These are phyloP conservation scores for Kwoniella dendrophila DNA, from an alignment of 768 basidiomycete species.

Conservation along the genomic window DNA sequence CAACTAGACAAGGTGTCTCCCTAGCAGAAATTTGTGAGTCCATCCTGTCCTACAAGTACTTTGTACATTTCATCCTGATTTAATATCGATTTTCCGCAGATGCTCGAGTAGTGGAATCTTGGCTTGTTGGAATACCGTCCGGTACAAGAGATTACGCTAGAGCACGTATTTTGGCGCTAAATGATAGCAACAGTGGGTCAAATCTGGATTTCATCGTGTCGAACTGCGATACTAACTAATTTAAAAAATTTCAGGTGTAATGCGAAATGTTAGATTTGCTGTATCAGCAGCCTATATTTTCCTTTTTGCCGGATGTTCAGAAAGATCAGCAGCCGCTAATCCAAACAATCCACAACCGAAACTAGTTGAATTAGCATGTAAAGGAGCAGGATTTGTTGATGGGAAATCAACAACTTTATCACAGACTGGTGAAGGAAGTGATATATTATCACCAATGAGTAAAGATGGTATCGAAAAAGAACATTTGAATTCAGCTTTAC, in stretches of 20 bases:
- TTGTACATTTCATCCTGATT: background rate
- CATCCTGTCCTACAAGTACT: too few species aligned
- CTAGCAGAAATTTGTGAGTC: constrained; percentile 33
- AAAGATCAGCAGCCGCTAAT: background rate
- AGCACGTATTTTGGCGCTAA: constrained; percentile 26
- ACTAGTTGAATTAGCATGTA: constrained; percentile 30
- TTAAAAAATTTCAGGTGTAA: constrained; percentile 21
- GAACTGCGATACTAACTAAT: background rate
- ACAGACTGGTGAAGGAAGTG: constrained; percentile 3
- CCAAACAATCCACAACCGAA: constrained; percentile 20
- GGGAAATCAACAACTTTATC: background rate
- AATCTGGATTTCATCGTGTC: background rate
- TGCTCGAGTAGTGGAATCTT: constrained; percentile 34
- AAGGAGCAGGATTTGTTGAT: constrained; percentile 28
- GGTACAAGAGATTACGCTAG: constrained; percentile 25
- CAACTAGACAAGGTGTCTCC: constrained; percentile 30
- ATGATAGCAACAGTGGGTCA: constrained; percentile 24
- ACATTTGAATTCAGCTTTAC: background rate
- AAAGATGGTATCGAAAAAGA: background rate
- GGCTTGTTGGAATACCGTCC: constrained; percentile 31
- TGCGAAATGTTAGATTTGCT: constrained; percentile 32
- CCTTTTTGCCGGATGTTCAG: constrained; percentile 24
- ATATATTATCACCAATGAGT: constrained; percentile 6
- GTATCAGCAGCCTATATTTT: constrained; percentile 32
- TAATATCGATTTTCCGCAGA: constrained; percentile 7